phyloP scores from a whole-genome alignment of 192 early-diverging fungal genomes.

The Coemansia sp. region DNA sequence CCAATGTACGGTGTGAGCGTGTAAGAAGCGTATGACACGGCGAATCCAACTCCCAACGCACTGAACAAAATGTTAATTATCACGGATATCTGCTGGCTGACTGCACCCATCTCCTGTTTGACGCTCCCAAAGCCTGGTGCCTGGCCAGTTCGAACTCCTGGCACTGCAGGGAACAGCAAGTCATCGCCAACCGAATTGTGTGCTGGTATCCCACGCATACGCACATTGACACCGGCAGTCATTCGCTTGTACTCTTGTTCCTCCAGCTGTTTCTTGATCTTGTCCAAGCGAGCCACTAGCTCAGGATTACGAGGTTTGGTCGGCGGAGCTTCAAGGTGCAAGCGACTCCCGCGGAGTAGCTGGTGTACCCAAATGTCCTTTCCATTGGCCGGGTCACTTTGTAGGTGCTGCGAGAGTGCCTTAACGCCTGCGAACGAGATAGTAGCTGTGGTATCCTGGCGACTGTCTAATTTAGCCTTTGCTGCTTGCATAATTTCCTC shows the following conservation, averaged over 20 bases:
- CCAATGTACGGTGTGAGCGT: constrained; percentile 49
- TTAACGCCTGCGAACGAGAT: constrained; percentile 29
- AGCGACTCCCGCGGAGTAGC: constrained; percentile 40
- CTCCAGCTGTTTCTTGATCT: constrained; percentile 43
- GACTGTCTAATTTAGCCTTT: background rate
- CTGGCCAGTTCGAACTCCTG: constrained; percentile 40
- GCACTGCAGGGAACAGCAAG: constrained; percentile 34
- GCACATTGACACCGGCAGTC: constrained; percentile 18
- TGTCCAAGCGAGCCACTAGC: constrained; percentile 41
- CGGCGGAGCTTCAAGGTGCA: constrained; percentile 28
- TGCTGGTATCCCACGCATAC: background rate
- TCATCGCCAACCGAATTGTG: background rate
- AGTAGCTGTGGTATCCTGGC: background rate
- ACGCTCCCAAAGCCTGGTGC: constrained; percentile 5
- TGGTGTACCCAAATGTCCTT: constrained; percentile 32
- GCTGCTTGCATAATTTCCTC: background rate
- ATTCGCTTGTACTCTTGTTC: constrained; percentile 49
- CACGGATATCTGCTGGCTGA: constrained; percentile 38
- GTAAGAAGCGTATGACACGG: constrained; percentile 52
- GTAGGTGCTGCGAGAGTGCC: constrained; percentile 27
- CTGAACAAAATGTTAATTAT: constrained; percentile 57
- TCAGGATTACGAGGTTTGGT: constrained; percentile 39
- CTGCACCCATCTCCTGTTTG: constrained; percentile 36
- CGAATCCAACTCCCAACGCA: constrained; percentile 52
- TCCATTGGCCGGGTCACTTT: background rate